Evolutionary conservation across 129 eudicot genomes (phyloP), one percentile per base, ranked within the genome.

Genomic region (Flaveria trinervia): DNA sequence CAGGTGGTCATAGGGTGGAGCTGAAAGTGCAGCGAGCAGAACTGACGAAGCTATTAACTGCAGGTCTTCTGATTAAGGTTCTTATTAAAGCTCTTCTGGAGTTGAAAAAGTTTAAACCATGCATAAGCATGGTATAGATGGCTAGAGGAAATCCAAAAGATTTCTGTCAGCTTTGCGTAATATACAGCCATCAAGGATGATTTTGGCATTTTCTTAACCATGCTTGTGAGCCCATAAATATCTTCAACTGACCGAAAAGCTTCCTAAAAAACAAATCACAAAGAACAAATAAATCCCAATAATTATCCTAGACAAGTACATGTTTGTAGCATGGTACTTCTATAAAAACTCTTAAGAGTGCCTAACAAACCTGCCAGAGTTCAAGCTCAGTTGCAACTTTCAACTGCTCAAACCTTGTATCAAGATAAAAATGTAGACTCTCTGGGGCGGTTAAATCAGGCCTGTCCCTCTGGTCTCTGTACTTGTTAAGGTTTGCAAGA

Each of bases 241-340:
- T 95, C 99, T 74, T 95, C 99, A 51, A 95, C 93, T 6, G 97
- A 89, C n/a, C 99, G 96, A 72, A 95, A 95, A 25, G 99, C 97
- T 79, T 95, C 99, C 99, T 94, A 85, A 55, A 83, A 26, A 57
- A 68, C 56, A 51, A 62, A 65, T 51, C 45, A 44, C 20, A 51
- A 10, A 51, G 12, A 36, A 36, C 18, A 36, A 18, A 77, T 1
- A 52, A 52, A 52, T 5, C 10, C 23, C 18, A 15, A 28, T 15
- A 49, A 62, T 5, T 44, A 33, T 3, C 7, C 15, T 36, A 7
- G 17, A 60, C 67, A 71, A 1, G 6, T 5, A 70, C 39, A 23
- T 15, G 7, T 45, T 4, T 66, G 25, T 9, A 25, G 26, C 17
- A 16, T 2, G 26, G 50, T 16, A 17, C n/a, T n/a, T n/a, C 0